phyloP scores from a whole-genome alignment of 1,284 basidiomycete species.

The Apiotrichum siamense region DNA sequence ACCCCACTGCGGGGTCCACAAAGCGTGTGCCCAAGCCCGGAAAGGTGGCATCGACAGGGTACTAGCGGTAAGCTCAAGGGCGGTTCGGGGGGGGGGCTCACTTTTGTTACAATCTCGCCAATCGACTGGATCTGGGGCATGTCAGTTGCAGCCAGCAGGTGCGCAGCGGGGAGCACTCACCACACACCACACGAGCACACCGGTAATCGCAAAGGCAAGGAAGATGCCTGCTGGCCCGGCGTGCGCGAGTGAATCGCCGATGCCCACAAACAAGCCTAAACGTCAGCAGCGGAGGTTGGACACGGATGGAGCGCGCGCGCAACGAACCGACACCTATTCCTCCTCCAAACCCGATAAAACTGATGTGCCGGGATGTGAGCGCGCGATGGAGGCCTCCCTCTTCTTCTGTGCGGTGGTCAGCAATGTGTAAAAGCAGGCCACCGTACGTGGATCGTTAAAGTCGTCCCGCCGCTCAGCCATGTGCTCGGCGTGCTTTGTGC shows the following conservation, averaged over 20 bases:
- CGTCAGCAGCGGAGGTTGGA: background rate
- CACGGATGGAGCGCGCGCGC: no score
- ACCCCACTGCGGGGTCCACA: constrained; percentile 64
- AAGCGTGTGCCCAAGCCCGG: constrained; percentile 6
- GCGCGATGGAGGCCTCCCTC: constrained; percentile 1
- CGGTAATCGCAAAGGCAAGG: constrained; percentile 12
- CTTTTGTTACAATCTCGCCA: constrained; percentile 8
- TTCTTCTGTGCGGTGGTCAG: background rate
- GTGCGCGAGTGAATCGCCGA: constrained; percentile 3
- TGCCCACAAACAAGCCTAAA: constrained; percentile 10
- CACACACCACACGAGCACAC: constrained; percentile 11
- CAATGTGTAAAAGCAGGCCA: no score
- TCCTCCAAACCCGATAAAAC: constrained; percentile 13
- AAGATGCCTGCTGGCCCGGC: constrained; percentile 10
- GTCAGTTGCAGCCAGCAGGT: background rate
- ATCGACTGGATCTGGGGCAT: constrained; percentile 11
- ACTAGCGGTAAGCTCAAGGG: background rate
- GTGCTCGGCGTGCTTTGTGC: background rate
- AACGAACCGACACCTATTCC: constrained; percentile 5
- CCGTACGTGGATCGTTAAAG: constrained; percentile 5
- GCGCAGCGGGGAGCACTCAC: background rate
- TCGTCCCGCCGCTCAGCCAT: background rate
- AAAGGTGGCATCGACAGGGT: constrained; percentile 14
- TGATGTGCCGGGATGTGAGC: constrained; percentile 9
- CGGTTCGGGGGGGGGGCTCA: background rate